phyloP scores from a whole-genome alignment of 495 filamentous ascomycete species.

The Talaromyces thailandensis region DNA sequence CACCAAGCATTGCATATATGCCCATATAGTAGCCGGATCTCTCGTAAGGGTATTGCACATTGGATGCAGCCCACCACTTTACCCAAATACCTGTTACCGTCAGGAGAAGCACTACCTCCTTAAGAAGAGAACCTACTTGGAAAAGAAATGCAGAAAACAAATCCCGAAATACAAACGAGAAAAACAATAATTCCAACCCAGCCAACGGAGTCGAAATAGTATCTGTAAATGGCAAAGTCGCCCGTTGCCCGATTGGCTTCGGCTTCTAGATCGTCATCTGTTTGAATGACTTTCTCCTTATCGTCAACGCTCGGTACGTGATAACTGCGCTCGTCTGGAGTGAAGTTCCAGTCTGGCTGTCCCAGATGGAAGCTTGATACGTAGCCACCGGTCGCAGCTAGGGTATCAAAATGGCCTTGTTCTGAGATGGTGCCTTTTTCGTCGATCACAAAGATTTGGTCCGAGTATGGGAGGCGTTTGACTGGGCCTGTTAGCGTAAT shows the following conservation, averaged over 20 bases:
- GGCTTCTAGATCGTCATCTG: conserved; percentile 15
- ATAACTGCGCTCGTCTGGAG: conserved; percentile 11
- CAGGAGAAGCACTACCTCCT: not conserved
- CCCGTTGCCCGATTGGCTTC: conserved; percentile 34
- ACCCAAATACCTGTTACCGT: conserved; percentile 40
- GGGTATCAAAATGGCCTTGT: conserved; percentile 41
- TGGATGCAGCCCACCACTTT: conserved; percentile 43
- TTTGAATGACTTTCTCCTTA: conserved; percentile 13
- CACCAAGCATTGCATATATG: conserved; percentile 45
- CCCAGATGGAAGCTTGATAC: conserved; percentile 37
- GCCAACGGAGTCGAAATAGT: conserved; percentile 48
- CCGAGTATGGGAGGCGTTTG: conserved; percentile 38
- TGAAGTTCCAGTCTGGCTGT: conserved; percentile 21
- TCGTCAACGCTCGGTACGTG: conserved; percentile 9
- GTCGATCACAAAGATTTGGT: conserved; percentile 43
- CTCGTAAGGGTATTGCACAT: conserved; percentile 28
- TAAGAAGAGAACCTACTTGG: conserved; percentile 19
- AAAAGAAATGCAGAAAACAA: conserved; percentile 39
- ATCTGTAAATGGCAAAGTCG: conserved; percentile 48
- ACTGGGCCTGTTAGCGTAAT: conserved; percentile 13
- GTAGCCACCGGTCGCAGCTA: conserved; percentile 38
- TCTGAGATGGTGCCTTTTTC: conserved; percentile 34
- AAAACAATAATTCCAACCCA: conserved; percentile 34
- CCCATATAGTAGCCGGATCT: conserved; percentile 44
- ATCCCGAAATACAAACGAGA: conserved; percentile 29